phyloP scores from a whole-genome alignment of 495 filamentous ascomycete genomes.

The Cercophora newfieldiana region DNA sequence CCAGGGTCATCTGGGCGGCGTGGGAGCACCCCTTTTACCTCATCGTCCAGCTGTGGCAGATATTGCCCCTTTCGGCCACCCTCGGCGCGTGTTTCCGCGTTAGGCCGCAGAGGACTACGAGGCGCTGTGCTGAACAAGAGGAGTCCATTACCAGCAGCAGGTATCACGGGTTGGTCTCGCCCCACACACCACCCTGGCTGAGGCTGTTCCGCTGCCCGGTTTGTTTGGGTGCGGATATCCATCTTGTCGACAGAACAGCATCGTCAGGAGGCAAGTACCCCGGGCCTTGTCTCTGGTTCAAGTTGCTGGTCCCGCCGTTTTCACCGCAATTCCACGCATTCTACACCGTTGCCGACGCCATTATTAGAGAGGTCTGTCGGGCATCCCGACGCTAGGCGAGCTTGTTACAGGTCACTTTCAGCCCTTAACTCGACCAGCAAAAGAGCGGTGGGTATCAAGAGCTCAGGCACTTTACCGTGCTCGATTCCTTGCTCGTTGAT shows the following conservation, averaged over 20 bases:
- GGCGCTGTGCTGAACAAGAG: not conserved
- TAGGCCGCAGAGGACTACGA: not conserved
- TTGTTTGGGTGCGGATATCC: not conserved
- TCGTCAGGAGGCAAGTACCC: constrained; percentile 1
- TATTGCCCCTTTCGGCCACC: not conserved
- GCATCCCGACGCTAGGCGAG: constrained; percentile 12
- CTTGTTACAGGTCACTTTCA: constrained; percentile 45
- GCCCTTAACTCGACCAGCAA: constrained; percentile 40
- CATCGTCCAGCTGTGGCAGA: not conserved
- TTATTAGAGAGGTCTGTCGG: constrained; percentile 5
- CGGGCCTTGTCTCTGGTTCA: not conserved
- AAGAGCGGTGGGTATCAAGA: constrained; percentile 50
- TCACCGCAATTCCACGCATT: constrained; percentile 1
- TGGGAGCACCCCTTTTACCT: not conserved
- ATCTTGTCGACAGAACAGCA: not conserved
- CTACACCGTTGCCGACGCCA: not conserved
- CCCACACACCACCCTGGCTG: not conserved
- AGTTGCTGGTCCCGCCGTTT: constrained; percentile 13
- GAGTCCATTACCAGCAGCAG: not conserved
- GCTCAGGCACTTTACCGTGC: constrained; percentile 38
- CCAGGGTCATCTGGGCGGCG: constrained; percentile 41
- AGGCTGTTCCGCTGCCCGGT: not conserved
- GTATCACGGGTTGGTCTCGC: not conserved
- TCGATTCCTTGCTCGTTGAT: constrained; percentile 46
- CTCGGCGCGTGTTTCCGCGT: not conserved